Percentiles rank a stretch among this genome's conserved stretches.
Evolutionary conservation across 2,329 filamentous ascomycete genomes (phyloP).

Genomic region (Corynespora cassiicola): DNA sequence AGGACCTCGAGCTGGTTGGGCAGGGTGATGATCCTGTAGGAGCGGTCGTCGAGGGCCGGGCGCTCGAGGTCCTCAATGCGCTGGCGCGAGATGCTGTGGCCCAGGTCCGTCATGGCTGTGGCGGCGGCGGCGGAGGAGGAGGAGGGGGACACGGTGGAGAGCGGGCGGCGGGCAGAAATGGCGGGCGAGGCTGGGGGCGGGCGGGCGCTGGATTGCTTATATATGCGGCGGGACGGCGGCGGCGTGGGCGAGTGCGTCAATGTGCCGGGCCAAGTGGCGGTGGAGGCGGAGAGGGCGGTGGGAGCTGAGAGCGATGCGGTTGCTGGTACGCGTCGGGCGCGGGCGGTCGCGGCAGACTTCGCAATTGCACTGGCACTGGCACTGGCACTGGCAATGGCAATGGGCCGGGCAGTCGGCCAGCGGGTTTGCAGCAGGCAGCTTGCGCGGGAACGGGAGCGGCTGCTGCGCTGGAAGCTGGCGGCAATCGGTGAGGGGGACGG

Average conservation of each 20-base stretch:
- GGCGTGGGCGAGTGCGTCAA: too few species aligned
- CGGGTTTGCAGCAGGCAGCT: slow-evolving; percentile 12
- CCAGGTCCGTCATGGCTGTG: slow-evolving; percentile 20
- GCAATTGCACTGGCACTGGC: too few species aligned
- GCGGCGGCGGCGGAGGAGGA: slow-evolving; percentile 7
- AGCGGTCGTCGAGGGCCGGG: slow-evolving; percentile 82
- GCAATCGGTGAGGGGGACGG: too few species aligned
- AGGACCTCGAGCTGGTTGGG: slow-evolving; percentile 88
- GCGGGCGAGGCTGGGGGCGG: slow-evolving; percentile 16
- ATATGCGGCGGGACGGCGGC: slow-evolving; percentile 22
- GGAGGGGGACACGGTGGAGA: slow-evolving; percentile 2
- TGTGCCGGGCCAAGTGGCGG: too few species aligned
- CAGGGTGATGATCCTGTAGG: slow-evolving; percentile 85
- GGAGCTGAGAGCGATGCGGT: slow-evolving; percentile 19
- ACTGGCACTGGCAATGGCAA: too few species aligned
- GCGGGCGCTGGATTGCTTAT: slow-evolving; percentile 19
- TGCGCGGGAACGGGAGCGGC: slow-evolving; percentile 2
- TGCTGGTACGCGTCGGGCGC: slow-evolving; percentile 5
- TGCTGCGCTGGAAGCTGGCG: too few species aligned
- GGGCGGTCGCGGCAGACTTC: background rate
- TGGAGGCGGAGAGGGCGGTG: too few species aligned
- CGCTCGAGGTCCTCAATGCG: slow-evolving; percentile 75
- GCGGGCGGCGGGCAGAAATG: slow-evolving; percentile 14
- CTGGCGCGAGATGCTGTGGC: slow-evolving; percentile 29
- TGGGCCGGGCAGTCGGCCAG: slow-evolving; percentile 14